Conservation (phyloP, 2,329 filamentous ascomycete genomes). For the Tolypocladium cylindrosporum region DNA sequence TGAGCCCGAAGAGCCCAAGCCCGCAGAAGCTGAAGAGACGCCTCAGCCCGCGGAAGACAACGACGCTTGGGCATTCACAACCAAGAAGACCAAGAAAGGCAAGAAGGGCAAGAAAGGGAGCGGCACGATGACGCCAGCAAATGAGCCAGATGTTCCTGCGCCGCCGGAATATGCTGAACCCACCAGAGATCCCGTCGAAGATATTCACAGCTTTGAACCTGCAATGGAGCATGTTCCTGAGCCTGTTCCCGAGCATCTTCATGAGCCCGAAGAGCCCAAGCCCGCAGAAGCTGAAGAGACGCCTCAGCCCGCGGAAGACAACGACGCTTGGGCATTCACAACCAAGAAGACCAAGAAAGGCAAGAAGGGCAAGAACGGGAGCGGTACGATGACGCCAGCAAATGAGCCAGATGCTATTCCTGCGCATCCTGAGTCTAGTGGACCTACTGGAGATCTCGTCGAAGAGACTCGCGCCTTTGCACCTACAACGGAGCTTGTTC, state of each 20-base stretch:
- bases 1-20: neutral
- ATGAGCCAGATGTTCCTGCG: neutral
- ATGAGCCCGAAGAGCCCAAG: neutral
- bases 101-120: conserved; percentile 1
- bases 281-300: neutral
- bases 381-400: conserved; percentile 1
- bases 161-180: neutral
- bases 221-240: neutral
- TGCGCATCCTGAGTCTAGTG: neutral
- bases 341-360: neutral
- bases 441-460: neutral
- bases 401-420: too few relatives aligned
- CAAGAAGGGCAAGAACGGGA: too few relatives aligned
- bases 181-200: neutral
- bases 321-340: conserved; percentile 1
- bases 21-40: neutral
- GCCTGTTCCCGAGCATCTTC: neutral
- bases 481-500: neutral
- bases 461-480: neutral
- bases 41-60: neutral
- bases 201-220: neutral
- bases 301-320: neutral
- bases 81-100: conserved; percentile 6
- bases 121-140: neutral
- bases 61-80: neutral